Conservation (phyloP, 129 eudicot genomes). For the Pulicaria dysenterica region DNA sequence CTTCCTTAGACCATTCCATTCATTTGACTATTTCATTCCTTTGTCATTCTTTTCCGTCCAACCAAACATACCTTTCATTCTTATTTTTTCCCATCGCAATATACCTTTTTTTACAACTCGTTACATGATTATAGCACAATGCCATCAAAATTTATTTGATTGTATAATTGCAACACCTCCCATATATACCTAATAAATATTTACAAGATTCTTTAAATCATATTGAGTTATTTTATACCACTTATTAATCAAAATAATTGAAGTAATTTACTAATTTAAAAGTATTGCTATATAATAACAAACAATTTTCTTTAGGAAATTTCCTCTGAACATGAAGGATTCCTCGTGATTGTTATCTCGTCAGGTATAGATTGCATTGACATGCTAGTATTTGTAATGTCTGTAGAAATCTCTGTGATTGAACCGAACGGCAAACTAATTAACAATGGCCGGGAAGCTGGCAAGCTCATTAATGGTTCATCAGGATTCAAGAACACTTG, state of each 20-base stretch:
- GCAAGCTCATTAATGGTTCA: constrained; percentile 62
- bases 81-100: no score
- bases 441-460: constrained; percentile 48
- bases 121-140: no score
- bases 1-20: no score
- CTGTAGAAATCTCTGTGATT: constrained; percentile 27
- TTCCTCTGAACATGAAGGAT: constrained; percentile 20
- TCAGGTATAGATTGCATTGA: constrained; percentile 44
- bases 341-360: constrained; percentile 38
- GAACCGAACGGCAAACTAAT: constrained; percentile 48
- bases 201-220: neutral
- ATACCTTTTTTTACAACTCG: no score
- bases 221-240: neutral
- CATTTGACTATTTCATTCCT: no score
- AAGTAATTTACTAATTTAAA: neutral
- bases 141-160: no score
- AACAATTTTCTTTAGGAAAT: no score
- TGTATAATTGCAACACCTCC: no score
- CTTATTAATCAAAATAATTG: neutral
- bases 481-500: constrained; percentile 55
- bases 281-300: no score
- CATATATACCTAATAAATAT: no score
- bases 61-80: no score
- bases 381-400: constrained; percentile 23
- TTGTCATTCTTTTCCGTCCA: no score